Evolutionary conservation across 495 filamentous ascomycete genomes (phyloP).

Genomic region (Podospora bellae-mahoneyi): DNA sequence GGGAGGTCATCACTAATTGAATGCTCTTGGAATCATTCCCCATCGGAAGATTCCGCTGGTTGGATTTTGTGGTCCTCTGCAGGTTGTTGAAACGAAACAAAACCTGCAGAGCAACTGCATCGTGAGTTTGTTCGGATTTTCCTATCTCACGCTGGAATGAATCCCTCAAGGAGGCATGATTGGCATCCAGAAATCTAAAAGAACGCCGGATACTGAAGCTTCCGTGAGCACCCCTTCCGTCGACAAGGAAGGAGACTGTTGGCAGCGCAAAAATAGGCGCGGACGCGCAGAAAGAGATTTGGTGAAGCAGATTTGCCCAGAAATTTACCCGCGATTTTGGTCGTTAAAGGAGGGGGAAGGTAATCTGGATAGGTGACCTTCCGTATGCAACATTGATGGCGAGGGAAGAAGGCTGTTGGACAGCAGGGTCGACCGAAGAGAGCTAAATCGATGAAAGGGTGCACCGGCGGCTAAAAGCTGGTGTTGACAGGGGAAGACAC

Average conservation of each 20-base stretch:
- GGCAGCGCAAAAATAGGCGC: background rate
- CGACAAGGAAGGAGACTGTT: too few species aligned
- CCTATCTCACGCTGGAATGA: background rate
- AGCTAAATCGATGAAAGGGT: background rate
- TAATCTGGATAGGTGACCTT: conserved; percentile 9
- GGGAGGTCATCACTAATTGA: background rate
- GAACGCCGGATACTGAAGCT: background rate
- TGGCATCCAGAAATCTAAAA: background rate
- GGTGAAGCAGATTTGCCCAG: background rate
- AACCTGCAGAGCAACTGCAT: background rate
- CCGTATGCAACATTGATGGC: conserved; percentile 9
- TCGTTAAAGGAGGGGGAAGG: background rate
- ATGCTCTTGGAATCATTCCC: background rate
- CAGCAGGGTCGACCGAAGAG: background rate
- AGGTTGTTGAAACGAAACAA: background rate
- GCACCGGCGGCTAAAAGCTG: conserved; percentile 16
- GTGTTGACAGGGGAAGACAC: conserved; percentile 9
- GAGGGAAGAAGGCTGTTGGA: background rate
- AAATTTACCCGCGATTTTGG: background rate
- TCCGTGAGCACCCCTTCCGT: background rate
- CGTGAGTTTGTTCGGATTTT: background rate
- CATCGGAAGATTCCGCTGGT: background rate
- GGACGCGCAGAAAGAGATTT: background rate
- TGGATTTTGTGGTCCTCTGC: background rate
- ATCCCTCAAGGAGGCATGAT: background rate